These are phyloP conservation scores for Metarhizium anisopliae DNA, from an alignment of 2,329 filamentous ascomycete species.

Conservation along the genomic window DNA sequence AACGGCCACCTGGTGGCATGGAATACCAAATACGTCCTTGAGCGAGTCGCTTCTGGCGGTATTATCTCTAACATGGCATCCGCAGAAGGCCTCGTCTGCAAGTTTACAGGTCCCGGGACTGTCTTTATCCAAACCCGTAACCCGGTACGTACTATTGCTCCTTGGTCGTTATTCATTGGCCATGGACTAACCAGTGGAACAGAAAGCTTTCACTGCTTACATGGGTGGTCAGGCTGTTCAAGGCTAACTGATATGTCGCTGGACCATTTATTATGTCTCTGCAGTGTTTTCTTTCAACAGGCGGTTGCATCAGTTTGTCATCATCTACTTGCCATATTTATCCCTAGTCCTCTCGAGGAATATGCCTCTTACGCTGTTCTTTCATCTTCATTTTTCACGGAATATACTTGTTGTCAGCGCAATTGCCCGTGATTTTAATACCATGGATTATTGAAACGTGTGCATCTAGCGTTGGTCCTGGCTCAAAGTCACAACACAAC, in stretches of 20 bases:
- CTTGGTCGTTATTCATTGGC: not conserved
- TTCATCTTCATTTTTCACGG: not conserved
- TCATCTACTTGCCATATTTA: not conserved
- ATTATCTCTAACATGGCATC: conserved; percentile 81
- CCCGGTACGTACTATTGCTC: conserved; percentile 39
- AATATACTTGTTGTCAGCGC: too few species aligned
- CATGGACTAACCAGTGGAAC: not conserved
- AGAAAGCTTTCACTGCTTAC: conserved; percentile 45
- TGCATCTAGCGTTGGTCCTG: too few species aligned
- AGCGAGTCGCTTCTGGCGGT: conserved; percentile 82
- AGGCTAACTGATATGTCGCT: conserved; percentile 10
- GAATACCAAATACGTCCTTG: conserved; percentile 91
- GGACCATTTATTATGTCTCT: not conserved
- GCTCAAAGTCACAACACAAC: too few species aligned
- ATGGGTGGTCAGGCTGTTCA: conserved; percentile 38
- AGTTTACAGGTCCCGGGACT: conserved; percentile 84
- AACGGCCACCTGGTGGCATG: conserved; percentile 92
- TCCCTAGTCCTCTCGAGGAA: not conserved
- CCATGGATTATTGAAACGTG: too few species aligned
- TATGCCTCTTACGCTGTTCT: not conserved
- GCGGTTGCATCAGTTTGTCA: not conserved
- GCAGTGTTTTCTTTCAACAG: not conserved
- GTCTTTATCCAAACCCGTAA: conserved; percentile 92
- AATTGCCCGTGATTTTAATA: too few species aligned
- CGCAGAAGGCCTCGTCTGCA: conserved; percentile 86